Conservation (phyloP, 257 asterid species). For the Verbena officinalis region DNA sequence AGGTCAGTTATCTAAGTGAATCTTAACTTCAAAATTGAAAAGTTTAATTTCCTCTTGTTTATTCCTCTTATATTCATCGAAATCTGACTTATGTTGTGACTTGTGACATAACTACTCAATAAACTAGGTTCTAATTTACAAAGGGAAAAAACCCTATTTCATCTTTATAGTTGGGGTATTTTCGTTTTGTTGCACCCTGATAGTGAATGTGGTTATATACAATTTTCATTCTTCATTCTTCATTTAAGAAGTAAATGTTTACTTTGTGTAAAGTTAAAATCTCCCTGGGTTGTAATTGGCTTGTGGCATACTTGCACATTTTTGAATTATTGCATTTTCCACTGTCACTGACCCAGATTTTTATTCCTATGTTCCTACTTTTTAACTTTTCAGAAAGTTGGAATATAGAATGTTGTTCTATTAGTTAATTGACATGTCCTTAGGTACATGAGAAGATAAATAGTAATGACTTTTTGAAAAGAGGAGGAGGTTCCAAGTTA, state of each 20-base stretch:
- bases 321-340: no score
- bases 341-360: no score
- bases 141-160: background rate
- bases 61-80: background rate
- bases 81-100: background rate
- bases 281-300: background rate
- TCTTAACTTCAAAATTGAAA: background rate
- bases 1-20: constrained; percentile 8
- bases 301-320: background rate
- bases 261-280: background rate
- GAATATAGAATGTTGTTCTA: constrained; percentile 11
- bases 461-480: constrained; percentile 11
- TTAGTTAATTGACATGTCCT: background rate
- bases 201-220: background rate
- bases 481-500: background rate
- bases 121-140: background rate
- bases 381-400: background rate
- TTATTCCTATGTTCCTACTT: background rate
- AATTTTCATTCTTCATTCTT: no score
- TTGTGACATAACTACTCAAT: background rate
- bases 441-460: constrained; percentile 16
- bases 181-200: background rate
- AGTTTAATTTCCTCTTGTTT: background rate
- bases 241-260: background rate
- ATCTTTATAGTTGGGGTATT: constrained; percentile 8